Percentiles rank a stretch among this genome's conserved stretches.
These are phyloP conservation scores for Rhynchospora breviuscula DNA, from an alignment of 176 grass and related monocot species.

Conservation along the genomic window DNA sequence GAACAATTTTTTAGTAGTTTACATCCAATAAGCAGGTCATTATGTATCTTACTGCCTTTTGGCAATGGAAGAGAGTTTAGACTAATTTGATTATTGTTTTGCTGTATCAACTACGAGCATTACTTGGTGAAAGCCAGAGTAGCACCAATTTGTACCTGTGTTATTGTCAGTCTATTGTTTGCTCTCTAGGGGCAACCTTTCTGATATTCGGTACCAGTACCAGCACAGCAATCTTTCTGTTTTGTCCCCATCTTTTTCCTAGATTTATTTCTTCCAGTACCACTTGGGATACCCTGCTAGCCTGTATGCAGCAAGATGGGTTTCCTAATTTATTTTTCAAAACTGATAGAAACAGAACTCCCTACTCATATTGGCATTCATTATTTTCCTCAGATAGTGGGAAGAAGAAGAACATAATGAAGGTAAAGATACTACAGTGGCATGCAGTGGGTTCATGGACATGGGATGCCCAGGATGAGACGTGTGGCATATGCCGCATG, in stretches of 20 bases:
- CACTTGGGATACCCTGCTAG: background rate
- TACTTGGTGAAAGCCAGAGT: background rate
- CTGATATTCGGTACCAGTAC: background rate
- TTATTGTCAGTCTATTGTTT: background rate
- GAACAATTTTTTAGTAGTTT: too few relatives aligned
- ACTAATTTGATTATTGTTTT: too few relatives aligned
- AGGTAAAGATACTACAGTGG: slow-evolving; percentile 88
- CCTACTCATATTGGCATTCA: background rate
- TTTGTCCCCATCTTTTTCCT: background rate
- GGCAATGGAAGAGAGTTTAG: too few relatives aligned
- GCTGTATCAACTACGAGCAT: too few relatives aligned
- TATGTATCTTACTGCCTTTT: too few relatives aligned
- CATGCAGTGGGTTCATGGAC: slow-evolving; percentile 82
- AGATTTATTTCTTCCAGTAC: background rate
- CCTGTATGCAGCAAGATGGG: background rate
- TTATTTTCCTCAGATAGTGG: background rate
- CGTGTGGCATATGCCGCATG: slow-evolving; percentile 85
- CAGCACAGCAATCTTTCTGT: background rate
- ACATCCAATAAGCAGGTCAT: too few relatives aligned
- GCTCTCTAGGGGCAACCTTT: background rate
- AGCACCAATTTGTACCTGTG: background rate
- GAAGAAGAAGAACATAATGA: slow-evolving; percentile 28
- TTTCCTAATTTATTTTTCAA: background rate
- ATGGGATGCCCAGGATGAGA: slow-evolving; percentile 72
- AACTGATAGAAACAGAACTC: background rate